phyloP scores from a whole-genome alignment of 139 green algal genomes.

The Eudorina sp. region DNA sequence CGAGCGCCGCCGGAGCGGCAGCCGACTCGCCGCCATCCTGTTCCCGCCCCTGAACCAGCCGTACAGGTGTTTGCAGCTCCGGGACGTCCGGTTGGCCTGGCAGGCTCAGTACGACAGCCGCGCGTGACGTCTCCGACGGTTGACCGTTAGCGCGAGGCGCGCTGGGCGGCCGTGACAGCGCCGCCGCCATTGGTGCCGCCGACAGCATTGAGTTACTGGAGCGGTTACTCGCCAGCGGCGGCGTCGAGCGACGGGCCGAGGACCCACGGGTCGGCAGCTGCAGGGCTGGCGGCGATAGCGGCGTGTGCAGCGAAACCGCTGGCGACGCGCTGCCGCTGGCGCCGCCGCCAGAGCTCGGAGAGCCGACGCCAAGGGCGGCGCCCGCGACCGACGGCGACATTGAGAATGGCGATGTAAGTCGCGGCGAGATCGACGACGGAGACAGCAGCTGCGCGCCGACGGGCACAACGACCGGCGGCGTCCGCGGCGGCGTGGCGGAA shows the following conservation, averaged over 20 bases:
- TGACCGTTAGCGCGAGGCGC: neutral
- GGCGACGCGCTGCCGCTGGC: neutral
- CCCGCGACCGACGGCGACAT: neutral
- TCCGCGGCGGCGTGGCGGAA: neutral
- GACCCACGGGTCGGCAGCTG: neutral
- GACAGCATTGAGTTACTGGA: neutral
- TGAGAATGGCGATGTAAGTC: neutral
- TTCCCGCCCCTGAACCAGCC: no score
- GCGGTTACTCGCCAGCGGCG: neutral
- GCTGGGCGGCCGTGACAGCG: conserved; percentile 17
- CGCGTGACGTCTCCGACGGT: neutral
- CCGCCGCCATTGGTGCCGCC: conserved; percentile 3
- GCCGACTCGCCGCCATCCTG: neutral
- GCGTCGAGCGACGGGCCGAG: neutral
- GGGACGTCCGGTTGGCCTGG: conserved; percentile 14
- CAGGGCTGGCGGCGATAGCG: neutral
- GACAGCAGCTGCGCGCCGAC: neutral
- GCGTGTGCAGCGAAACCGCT: neutral
- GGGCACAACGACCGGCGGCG: neutral
- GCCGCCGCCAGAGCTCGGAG: neutral
- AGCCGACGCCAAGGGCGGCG: no score
- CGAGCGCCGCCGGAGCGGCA: neutral
- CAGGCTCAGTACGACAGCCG: neutral
- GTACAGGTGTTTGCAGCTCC: conserved; percentile 1
- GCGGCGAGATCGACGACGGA: neutral